Base-by-base conservation (phyloP, 495 filamentous ascomycete species). In the Parathielavia appendiculata region DNA sequence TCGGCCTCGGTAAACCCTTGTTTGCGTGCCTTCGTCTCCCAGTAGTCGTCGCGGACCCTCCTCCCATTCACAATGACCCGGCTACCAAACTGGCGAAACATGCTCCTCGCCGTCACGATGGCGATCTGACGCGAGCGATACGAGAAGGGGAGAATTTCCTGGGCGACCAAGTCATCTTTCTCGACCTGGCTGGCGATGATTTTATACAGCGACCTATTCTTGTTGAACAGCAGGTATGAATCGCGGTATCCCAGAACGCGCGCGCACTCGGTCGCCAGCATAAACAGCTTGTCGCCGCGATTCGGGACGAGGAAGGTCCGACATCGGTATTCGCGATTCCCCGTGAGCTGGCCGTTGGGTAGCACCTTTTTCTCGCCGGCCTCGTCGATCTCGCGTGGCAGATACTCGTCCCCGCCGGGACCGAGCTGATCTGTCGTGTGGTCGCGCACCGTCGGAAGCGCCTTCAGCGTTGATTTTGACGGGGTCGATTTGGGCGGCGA, bases 71-170 rank as follows among this genome's bases (percentile, higher is more conserved):
- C 83, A 57, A 99, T 95, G 39, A 99, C 86, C 53, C 95, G 80
- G 65, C 91, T 95, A n/a, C 93, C 93, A 68, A 99, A 99, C 71
- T 99, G 93, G 17, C 93, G 86, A 70, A 97, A 99, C 93, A 99
- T 99, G 47, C 93, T 97, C 60, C 88, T 86, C n/a, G 93, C 93
- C 4, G 93, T 97, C 32, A 99, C 93, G 57, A 99, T 97, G 26
- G 93, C 95, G 58, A 97, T 99, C 73, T 99, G 93, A 41, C 93
- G 87, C 8, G 93, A 99, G 20, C 95, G 84, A 66, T 99, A 99
- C 22, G 93, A 97, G 73, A 97, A 99, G 0, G 95, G 95, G 32
- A 99, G 75, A 53, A 97, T 91, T 66, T 97, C 93, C 72, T 97
- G 91, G 56, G 85, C 78, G 38, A 99, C 97, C 8, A 99, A 76